These are phyloP conservation scores for Rhododendron ferrugineum DNA, from an alignment of 148 eudicot genomes.

Conservation along the genomic window DNA sequence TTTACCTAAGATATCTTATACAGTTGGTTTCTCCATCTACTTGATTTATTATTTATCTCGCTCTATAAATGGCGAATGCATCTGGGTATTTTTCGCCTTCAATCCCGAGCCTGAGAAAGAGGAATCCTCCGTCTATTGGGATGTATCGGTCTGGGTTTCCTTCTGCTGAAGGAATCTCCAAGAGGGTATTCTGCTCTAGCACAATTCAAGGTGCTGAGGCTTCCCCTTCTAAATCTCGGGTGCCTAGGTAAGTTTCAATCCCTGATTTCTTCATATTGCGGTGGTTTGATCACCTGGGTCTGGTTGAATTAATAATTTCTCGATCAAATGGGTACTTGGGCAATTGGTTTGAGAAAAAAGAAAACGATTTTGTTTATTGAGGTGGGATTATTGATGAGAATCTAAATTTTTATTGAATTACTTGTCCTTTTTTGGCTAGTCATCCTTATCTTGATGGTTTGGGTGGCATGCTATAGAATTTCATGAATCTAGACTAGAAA, in stretches of 20 bases:
- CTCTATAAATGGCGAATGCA: slow-evolving; percentile 41
- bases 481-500: no score
- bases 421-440: not conserved
- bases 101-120: slow-evolving; percentile 21
- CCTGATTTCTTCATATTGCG: not conserved
- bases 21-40: not conserved
- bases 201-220: slow-evolving; percentile 28
- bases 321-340: not conserved
- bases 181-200: slow-evolving; percentile 40
- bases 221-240: slow-evolving; percentile 24
- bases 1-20: slow-evolving; percentile 2
- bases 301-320: not conserved
- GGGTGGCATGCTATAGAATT: not conserved
- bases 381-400: not conserved
- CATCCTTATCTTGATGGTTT: not conserved
- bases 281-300: not conserved
- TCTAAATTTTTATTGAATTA: not conserved
- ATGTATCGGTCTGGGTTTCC: slow-evolving; percentile 43
- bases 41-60: not conserved
- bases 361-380: not conserved
- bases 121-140: slow-evolving; percentile 21
- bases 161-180: slow-evolving; percentile 22
- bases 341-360: not conserved
- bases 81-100: slow-evolving; percentile 41
- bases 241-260: slow-evolving; percentile 33